Percentiles rank a stretch among this genome's conserved stretches.
These are phyloP conservation scores for Mortierella sp. DNA, from an alignment of 371 early-diverging fungal genomes.

Conservation along the genomic window DNA sequence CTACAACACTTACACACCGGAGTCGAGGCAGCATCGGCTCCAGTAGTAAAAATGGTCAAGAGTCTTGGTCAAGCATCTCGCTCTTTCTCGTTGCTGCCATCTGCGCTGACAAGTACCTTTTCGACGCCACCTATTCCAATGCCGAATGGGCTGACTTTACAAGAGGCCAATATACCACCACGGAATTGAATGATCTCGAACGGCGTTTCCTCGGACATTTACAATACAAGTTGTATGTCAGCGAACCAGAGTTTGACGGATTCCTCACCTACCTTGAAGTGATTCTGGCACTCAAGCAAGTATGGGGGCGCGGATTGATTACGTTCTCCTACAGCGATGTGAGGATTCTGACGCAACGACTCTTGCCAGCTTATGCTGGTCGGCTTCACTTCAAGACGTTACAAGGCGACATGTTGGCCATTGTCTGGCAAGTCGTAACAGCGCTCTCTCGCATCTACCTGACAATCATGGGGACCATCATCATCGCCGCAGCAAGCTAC, in stretches of 20 bases:
- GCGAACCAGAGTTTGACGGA: slow-evolving; percentile 57
- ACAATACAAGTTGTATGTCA: slow-evolving; percentile 57
- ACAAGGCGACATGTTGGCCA: slow-evolving; percentile 37
- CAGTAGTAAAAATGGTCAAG: slow-evolving; percentile 8
- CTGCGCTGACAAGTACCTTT: slow-evolving; percentile 51
- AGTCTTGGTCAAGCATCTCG: slow-evolving; percentile 42
- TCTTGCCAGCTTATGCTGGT: slow-evolving; percentile 57
- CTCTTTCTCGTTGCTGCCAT: slow-evolving; percentile 52
- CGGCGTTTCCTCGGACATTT: slow-evolving; percentile 59
- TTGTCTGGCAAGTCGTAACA: slow-evolving; percentile 48
- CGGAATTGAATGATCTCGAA: slow-evolving; percentile 63
- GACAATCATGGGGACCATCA: slow-evolving; percentile 36
- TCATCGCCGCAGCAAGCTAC: slow-evolving; percentile 41
- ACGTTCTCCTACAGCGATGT: slow-evolving; percentile 62
- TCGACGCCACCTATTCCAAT: slow-evolving; percentile 67
- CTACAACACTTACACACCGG: too few species aligned
- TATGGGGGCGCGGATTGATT: slow-evolving; percentile 39
- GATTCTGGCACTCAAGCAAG: slow-evolving; percentile 56
- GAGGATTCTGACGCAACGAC: slow-evolving; percentile 59
- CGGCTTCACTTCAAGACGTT: slow-evolving; percentile 57
- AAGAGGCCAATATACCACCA: slow-evolving; percentile 56
- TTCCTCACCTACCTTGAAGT: slow-evolving; percentile 64
- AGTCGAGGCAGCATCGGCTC: neutral
- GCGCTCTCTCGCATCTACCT: slow-evolving; percentile 35
- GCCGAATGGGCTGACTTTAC: slow-evolving; percentile 70